A percentile compares a stretch with the other conserved stretches of the same genome.
These are phyloP conservation scores for Xylariaceae sp. DNA, from an alignment of 2,329 filamentous ascomycete genomes.

Conservation along the genomic window DNA sequence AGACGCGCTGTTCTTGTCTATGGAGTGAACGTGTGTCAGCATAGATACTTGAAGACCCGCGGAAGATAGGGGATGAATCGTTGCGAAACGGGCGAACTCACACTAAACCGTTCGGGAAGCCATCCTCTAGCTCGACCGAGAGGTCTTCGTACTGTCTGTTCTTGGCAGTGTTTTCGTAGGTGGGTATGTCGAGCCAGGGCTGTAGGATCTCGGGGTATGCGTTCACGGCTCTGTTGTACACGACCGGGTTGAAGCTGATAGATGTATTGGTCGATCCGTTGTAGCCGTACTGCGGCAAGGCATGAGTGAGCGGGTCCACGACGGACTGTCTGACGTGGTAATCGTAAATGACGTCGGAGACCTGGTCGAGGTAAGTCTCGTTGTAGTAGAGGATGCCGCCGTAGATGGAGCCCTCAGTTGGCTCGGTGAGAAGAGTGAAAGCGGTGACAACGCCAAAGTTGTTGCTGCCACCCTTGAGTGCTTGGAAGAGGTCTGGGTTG, in stretches of 20 bases:
- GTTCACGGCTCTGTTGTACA: conserved; percentile 6
- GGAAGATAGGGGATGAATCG: too few species aligned
- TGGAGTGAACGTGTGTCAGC: neutral
- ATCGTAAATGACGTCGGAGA: conserved; percentile 5
- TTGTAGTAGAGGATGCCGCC: conserved; percentile 3
- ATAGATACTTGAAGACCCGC: too few species aligned
- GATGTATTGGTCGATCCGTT: conserved; percentile 5
- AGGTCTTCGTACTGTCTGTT: conserved; percentile 2
- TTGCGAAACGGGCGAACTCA: neutral
- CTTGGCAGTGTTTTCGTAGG: neutral
- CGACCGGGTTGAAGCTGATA: conserved; percentile 1
- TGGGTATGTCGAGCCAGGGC: conserved; percentile 4
- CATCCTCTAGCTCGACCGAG: conserved; percentile 2
- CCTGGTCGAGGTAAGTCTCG: conserved; percentile 4
- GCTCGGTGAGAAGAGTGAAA: neutral
- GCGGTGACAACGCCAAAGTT: conserved; percentile 8
- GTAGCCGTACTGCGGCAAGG: conserved; percentile 5
- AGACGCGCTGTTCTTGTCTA: conserved; percentile 7
- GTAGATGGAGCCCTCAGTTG: neutral
- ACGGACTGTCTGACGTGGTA: conserved; percentile 8
- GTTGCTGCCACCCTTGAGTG: conserved; percentile 1
- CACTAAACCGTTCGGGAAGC: conserved; percentile 3
- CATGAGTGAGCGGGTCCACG: conserved; percentile 3
- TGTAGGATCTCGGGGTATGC: conserved; percentile 2
- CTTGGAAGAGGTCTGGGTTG: conserved; percentile 2